Evolutionary conservation across 768 basidiomycete species (phyloP), one percentile per base, ranked within the genome.

Genomic region (Suillus plorans): DNA sequence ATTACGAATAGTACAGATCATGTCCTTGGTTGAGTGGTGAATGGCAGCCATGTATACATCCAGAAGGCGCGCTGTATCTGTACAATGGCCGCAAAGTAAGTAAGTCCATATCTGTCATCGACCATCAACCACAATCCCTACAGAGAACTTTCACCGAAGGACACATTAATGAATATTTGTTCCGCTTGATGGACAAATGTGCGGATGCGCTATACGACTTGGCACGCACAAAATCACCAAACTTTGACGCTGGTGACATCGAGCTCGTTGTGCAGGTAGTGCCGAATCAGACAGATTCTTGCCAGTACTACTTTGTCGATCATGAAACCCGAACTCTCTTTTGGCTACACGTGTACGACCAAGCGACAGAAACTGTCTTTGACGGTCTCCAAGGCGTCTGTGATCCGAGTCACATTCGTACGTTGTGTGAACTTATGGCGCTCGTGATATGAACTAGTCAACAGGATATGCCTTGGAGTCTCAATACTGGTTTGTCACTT

Each of bases 21-120:
- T 59, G 58, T 7, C 39, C 25, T 25, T 59, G 58, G 58, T 42
- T 59, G 58, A 42, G 12, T 20, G 36, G 25, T 31, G 25, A 10
- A 9, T 59, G 58, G 58, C 1, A 42, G 18, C 14, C 1, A 12
- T 59, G 41, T 31, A 28, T 31, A 59, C 86, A 87, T 69, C 85
- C 86, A 0, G 86, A 88, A 73, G 87, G 87, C 4, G 80, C 79
- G 13, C 75, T 81, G 20, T 88, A 87, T 69, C 86, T 84, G 64
- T 80, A 77, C 68, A 75, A 85, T 59, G 22, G 63, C 52, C 66
- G 72, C 12, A 79, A 79, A 72, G 86, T 84, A 57, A 0, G 75
- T 8, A 7, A 42, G 36, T 28, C 4, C 12, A 1, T 31, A 20
- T 42, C 31, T 20, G 2, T 20, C 18, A 22, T 28, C 3, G 25